Percentiles rank a stretch among this genome's conserved stretches.
Conservation (phyloP, 139 green algal genomes). For the Chlamydomonas sp. region DNA sequence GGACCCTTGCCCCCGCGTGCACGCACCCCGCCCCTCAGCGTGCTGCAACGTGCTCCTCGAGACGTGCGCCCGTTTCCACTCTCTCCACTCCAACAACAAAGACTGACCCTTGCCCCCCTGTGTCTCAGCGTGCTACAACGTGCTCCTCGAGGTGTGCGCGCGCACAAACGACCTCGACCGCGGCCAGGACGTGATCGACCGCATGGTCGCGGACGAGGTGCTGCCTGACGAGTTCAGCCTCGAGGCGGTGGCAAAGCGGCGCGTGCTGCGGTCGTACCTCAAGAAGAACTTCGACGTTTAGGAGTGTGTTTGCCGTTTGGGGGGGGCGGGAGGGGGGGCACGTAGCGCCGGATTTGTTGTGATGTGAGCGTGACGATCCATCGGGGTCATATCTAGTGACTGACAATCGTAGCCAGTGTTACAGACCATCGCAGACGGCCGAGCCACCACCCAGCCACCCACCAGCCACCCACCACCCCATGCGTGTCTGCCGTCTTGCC, state of each 20-base stretch:
- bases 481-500: too few relatives aligned
- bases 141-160: slow-evolving; percentile 68
- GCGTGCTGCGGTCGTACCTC: slow-evolving; percentile 8
- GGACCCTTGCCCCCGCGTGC: neutral
- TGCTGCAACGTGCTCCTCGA: slow-evolving; percentile 62
- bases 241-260: slow-evolving; percentile 37
- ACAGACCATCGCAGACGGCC: too few relatives aligned
- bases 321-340: too few relatives aligned
- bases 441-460: too few relatives aligned
- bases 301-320: too few relatives aligned
- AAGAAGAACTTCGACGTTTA: slow-evolving; percentile 8
- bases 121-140: slow-evolving; percentile 68
- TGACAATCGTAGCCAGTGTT: too few relatives aligned
- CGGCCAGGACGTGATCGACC: slow-evolving; percentile 66
- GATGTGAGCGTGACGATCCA: too few relatives aligned
- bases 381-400: too few relatives aligned
- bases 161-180: slow-evolving; percentile 63
- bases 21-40: slow-evolving; percentile 33
- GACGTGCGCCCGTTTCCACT: neutral
- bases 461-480: too few relatives aligned
- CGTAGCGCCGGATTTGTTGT: too few relatives aligned
- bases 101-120: neutral
- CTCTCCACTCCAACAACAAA: neutral
- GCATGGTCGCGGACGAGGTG: slow-evolving; percentile 50
- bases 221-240: slow-evolving; percentile 55